A percentile compares a stretch with the other conserved stretches of the same genome.
Evolutionary conservation across 192 early-diverging fungal genomes (phyloP).

Genomic region (Spizellomyces punctatus): DNA sequence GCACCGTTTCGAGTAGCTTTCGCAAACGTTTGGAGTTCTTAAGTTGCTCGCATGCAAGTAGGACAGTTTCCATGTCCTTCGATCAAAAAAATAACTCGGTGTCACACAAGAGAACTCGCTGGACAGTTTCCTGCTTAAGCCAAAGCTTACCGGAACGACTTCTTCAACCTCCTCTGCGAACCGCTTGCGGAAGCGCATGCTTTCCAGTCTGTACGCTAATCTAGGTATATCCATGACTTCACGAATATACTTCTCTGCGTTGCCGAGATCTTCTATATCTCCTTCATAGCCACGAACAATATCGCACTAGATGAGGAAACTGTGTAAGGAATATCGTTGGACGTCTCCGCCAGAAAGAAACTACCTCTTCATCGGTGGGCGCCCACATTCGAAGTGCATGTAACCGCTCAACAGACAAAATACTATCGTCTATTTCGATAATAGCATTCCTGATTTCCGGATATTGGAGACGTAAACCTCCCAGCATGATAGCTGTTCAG

Average conservation of each 20-base stretch:
- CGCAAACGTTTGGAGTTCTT: constrained; percentile 30
- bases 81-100: neutral
- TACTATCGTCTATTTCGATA: constrained; percentile 34
- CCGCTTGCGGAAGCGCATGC: constrained; percentile 44
- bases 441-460: constrained; percentile 43
- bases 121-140: neutral
- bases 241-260: constrained; percentile 48
- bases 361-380: constrained; percentile 41
- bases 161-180: constrained; percentile 53
- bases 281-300: constrained; percentile 48
- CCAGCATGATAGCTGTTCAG: constrained; percentile 41
- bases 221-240: constrained; percentile 45
- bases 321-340: neutral
- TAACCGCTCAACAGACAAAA: constrained; percentile 44
- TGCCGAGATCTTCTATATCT: constrained; percentile 39
- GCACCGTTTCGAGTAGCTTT: constrained; percentile 37
- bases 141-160: constrained; percentile 21
- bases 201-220: constrained; percentile 35
- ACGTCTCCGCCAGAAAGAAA: too few relatives aligned
- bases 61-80: constrained; percentile 38
- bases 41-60: constrained; percentile 41
- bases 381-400: constrained; percentile 32
- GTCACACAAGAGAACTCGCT: neutral
- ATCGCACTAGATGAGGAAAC: constrained; percentile 23
- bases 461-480: constrained; percentile 31